Conservation (phyloP, 805 yeast genomes). For the Yarrowia alimentaria region DNA sequence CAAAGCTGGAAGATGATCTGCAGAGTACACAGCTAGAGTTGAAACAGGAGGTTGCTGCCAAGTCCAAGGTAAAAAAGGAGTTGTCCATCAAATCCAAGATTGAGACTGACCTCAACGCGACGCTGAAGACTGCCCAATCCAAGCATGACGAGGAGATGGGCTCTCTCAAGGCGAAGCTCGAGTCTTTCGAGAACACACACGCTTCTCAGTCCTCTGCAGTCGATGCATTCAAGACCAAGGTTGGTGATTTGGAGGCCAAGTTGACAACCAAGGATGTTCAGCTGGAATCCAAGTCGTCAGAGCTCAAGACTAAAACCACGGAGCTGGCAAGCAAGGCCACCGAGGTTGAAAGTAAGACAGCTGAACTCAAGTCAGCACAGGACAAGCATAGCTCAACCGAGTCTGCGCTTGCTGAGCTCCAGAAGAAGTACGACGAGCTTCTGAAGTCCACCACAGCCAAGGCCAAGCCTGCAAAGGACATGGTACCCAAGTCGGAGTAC, state of each 20-base stretch:
- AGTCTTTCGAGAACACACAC: conserved; percentile 1
- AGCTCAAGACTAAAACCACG: conserved; percentile 4
- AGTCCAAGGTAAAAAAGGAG: neutral
- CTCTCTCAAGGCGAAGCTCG: neutral
- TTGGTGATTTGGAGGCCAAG: conserved; percentile 1
- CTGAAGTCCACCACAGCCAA: conserved; percentile 22
- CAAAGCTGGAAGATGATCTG: conserved; percentile 3
- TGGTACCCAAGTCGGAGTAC: conserved; percentile 52
- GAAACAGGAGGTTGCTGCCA: neutral
- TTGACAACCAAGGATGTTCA: conserved; percentile 1
- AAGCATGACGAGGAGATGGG: conserved; percentile 6
- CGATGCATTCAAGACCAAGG: neutral
- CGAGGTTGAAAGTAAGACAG: neutral
- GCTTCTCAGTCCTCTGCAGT: neutral
- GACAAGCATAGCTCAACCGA: neutral
- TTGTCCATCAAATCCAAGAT: neutral
- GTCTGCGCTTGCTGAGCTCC: conserved; percentile 1
- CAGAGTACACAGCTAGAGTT: conserved; percentile 9
- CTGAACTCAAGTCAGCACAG: neutral
- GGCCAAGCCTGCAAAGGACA: conserved; percentile 31
- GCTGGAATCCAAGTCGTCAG: conserved; percentile 4
- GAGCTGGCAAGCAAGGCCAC: conserved; percentile 1
- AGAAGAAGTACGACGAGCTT: conserved; percentile 19
- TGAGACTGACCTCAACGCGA: neutral
- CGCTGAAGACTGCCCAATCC: conserved; percentile 5